Conservation (phyloP, 2,329 filamentous ascomycete species). For the Onygenales sp. region DNA sequence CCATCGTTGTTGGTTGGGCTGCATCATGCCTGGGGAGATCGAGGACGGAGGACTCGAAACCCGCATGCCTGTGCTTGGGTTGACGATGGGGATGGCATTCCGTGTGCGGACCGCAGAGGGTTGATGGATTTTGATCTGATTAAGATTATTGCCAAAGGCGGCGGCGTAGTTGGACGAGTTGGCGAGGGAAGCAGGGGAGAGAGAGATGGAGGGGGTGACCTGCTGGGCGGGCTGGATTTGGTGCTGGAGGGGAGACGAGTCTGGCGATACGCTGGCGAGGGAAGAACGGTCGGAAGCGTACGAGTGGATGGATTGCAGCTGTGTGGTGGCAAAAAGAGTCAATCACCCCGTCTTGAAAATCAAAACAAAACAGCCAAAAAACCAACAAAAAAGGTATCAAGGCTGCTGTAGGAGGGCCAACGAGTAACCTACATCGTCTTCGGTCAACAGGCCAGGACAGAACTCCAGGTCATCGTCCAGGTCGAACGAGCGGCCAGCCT, state of each 20-base stretch:
- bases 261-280: slow-evolving; percentile 85
- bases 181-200: slow-evolving; percentile 52
- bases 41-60: slow-evolving; percentile 80
- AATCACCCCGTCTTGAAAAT: slow-evolving; percentile 10
- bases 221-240: slow-evolving; percentile 63
- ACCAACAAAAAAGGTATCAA: neutral
- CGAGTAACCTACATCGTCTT: slow-evolving; percentile 65
- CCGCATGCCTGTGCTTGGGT: slow-evolving; percentile 80
- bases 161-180: slow-evolving; percentile 42
- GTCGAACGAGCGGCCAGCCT: slow-evolving; percentile 87
- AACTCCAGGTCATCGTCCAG: slow-evolving; percentile 95
- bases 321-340: slow-evolving; percentile 14
- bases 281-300: slow-evolving; percentile 87
- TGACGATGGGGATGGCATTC: slow-evolving; percentile 96
- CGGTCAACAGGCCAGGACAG: slow-evolving; percentile 82
- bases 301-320: slow-evolving; percentile 88
- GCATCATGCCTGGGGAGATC: slow-evolving; percentile 56
- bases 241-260: slow-evolving; percentile 82
- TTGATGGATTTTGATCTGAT: slow-evolving; percentile 80
- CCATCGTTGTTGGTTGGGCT: slow-evolving; percentile 38
- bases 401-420: neutral
- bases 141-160: slow-evolving; percentile 40
- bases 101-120: slow-evolving; percentile 78
- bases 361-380: slow-evolving; percentile 7
- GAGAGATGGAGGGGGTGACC: slow-evolving; percentile 61